These are phyloP conservation scores for Blastobotrys proliferans DNA, from an alignment of 1,139 yeast species.

Conservation along the genomic window DNA sequence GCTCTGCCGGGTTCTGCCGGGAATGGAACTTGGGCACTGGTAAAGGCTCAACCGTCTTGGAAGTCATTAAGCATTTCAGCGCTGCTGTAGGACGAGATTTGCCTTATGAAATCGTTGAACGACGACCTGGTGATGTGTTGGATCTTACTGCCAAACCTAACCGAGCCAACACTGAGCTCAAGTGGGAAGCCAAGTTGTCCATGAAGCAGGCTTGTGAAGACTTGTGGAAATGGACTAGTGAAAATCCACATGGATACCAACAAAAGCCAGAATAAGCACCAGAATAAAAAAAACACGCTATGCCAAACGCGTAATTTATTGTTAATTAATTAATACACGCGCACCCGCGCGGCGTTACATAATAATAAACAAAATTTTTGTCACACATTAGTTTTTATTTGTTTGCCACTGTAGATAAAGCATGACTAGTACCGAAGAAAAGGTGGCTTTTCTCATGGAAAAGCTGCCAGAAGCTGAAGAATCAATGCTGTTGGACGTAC, in stretches of 20 bases:
- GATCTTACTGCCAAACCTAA: constrained; percentile 68
- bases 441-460: constrained; percentile 28
- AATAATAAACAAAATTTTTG: background rate
- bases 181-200: constrained; percentile 57
- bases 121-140: constrained; percentile 78
- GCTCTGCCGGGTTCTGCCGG: constrained; percentile 50
- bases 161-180: constrained; percentile 61
- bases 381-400: background rate
- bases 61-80: constrained; percentile 63
- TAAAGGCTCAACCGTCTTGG: constrained; percentile 71
- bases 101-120: constrained; percentile 59
- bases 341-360: background rate
- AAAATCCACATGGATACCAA: constrained; percentile 63
- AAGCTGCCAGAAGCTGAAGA: constrained; percentile 28
- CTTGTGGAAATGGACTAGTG: constrained; percentile 73
- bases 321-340: background rate
- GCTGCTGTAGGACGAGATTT: constrained; percentile 63
- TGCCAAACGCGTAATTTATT: background rate
- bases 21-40: constrained; percentile 89
- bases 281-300: too few species aligned
- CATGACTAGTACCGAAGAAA: constrained; percentile 37
- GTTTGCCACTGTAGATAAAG: background rate
- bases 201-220: constrained; percentile 67
- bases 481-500: constrained; percentile 32
- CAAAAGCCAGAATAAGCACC: constrained; percentile 9